phyloP scores from a whole-genome alignment of 179 eudicot species.

The Carnegiea gigantea region DNA sequence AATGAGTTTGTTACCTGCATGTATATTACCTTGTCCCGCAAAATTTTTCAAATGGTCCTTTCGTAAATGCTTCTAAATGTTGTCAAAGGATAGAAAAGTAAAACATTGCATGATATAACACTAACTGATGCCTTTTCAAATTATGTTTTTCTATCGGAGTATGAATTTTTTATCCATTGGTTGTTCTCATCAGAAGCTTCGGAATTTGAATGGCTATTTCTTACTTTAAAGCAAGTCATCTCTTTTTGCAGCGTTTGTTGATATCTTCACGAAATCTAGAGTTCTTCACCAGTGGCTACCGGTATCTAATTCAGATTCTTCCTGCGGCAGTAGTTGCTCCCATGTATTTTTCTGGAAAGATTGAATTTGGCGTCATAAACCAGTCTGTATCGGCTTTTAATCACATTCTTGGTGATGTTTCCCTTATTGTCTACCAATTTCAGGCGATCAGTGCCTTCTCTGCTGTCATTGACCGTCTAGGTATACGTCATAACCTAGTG shows the following conservation, averaged over 20 bases:
- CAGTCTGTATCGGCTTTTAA: conserved; percentile 97
- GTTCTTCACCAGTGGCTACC: conserved; percentile 98
- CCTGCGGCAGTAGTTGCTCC: conserved; percentile 99
- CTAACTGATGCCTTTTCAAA: background rate
- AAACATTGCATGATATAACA: background rate
- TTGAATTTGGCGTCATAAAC: conserved; percentile 97
- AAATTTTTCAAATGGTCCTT: too few species aligned
- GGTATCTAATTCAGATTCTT: conserved; percentile 94
- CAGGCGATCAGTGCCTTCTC: conserved; percentile 98
- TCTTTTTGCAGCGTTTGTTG: conserved; percentile 69
- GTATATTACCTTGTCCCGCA: too few species aligned
- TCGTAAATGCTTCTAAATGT: background rate
- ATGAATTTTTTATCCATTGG: background rate
- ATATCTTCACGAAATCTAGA: conserved; percentile 91
- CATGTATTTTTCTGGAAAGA: conserved; percentile 95
- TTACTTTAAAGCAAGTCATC: background rate
- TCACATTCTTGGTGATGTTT: conserved; percentile 98
- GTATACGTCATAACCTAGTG: conserved; percentile 35
- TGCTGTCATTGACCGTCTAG: conserved; percentile 93
- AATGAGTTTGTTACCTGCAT: too few species aligned
- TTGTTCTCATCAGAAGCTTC: background rate
- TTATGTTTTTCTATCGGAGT: background rate
- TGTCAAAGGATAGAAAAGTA: background rate
- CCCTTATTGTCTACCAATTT: conserved; percentile 90
- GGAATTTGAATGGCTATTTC: background rate